phyloP scores from a whole-genome alignment of 208 protist genomes.

The Leishmania major region DNA sequence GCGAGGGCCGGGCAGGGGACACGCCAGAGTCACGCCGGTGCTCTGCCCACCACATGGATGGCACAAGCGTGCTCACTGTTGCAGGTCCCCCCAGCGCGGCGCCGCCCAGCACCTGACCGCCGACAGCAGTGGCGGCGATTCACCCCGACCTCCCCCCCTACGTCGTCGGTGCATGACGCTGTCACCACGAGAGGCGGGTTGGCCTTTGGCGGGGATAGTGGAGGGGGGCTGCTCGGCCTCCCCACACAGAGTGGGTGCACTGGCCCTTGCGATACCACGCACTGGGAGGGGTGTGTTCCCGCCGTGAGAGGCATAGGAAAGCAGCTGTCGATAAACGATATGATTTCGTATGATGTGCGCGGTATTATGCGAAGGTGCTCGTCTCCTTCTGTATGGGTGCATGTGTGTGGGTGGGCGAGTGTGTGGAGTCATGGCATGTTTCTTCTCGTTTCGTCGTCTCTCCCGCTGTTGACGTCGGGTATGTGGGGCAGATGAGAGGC shows the following conservation, averaged over 20 bases:
- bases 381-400: neutral
- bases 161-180: too few relatives aligned
- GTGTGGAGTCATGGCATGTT: neutral
- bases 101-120: too few relatives aligned
- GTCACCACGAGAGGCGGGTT: too few relatives aligned
- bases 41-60: too few relatives aligned
- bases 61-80: too few relatives aligned
- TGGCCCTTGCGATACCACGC: neutral
- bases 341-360: neutral
- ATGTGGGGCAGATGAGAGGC: neutral
- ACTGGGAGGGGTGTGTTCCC: neutral
- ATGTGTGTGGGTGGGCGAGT: neutral
- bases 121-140: too few relatives aligned
- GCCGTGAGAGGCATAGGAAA: neutral
- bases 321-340: neutral
- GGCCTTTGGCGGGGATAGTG: neutral
- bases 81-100: too few relatives aligned
- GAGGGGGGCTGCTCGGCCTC: neutral
- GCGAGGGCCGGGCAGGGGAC: too few relatives aligned
- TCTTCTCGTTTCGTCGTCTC: neutral
- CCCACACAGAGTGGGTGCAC: neutral
- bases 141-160: too few relatives aligned
- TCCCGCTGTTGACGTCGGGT: neutral
- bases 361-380: neutral
- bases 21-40: too few relatives aligned